Base-by-base conservation (phyloP, 805 yeast genomes). In the Ogataea salicorniae region DNA sequence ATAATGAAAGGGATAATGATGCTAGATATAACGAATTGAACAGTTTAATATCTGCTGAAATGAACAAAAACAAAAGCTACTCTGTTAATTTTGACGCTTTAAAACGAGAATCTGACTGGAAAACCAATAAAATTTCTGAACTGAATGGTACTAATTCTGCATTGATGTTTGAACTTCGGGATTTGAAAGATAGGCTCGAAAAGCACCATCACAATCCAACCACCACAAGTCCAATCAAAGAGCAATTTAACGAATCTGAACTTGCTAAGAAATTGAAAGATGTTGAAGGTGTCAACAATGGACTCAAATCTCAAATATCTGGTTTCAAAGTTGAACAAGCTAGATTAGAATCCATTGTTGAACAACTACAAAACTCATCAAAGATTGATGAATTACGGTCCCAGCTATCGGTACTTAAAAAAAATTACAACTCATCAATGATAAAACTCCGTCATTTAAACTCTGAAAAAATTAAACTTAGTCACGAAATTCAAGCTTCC, bases 401-500 rank as follows among this genome's bases (percentile, higher is more conserved):
- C 3, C 37, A 45, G 14, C 23, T 52, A 9, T 38, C 44, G 9
- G 14, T 17, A 4, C 23, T 50, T 15, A 46, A 50, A 23, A 43
- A 43, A 1, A 43, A 51, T 17, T 42, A 55, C 31, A 43, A 50
- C 14, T 34, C 46, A 2, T 52, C 58, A 9, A 43, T 59, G 36
- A 40, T 48, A 18, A 46, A 44, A 22, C 58, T 51, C 39, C 45
- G 53, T 14, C 56, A 52, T 13, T 34, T 43, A 15, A 51, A 49
- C 26, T 55, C 54, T 2, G 59, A 52, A 34, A 52, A 52, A 34
- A 52, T 53, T 17, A 56, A 51, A 68, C 16, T 74, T 16, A 66
- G 61, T 11, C 64, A 66, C 18, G 60, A 75, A 42, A 65, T 69
- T 3, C 76, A 73, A 9, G 71, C 73, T 47, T 49, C 70, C 8